phyloP scores from a whole-genome alignment of 768 basidiomycete species.

The Serendipita indica region DNA sequence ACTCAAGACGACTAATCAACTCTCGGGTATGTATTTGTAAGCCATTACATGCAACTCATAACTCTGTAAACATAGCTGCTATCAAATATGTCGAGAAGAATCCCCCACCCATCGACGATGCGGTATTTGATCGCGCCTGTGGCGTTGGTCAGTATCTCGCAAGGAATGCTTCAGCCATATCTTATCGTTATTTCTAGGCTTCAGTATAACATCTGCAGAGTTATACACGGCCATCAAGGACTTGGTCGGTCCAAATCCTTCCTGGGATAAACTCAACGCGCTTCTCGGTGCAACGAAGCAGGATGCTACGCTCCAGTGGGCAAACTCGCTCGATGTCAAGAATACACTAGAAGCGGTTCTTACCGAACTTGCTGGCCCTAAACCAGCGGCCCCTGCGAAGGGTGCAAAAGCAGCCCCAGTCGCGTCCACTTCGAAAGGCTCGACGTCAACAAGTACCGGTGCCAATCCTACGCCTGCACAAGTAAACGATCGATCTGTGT shows the following conservation, averaged over 20 bases:
- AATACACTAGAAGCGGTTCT: constrained; percentile 61
- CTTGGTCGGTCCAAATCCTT: constrained; percentile 43
- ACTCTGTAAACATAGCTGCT: constrained; percentile 36
- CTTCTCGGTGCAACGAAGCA: constrained; percentile 49
- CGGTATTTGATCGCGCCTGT: constrained; percentile 60
- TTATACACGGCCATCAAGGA: constrained; percentile 39
- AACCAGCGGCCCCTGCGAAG: constrained; percentile 32
- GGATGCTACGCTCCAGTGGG: constrained; percentile 60
- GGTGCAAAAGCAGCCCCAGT: constrained; percentile 23
- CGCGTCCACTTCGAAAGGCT: constrained; percentile 24
- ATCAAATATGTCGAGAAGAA: constrained; percentile 56
- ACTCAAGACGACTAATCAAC: constrained; percentile 72
- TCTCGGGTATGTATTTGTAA: constrained; percentile 44
- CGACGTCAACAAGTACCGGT: constrained; percentile 26
- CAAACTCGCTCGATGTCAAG: constrained; percentile 70
- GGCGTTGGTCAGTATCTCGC: constrained; percentile 59
- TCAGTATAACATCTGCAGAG: constrained; percentile 55
- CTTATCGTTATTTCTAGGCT: constrained; percentile 39
- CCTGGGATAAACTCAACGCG: constrained; percentile 65
- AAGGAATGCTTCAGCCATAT: neutral
- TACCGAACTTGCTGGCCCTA: constrained; percentile 52
- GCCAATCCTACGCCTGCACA: constrained; percentile 6
- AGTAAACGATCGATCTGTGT: constrained; percentile 36
- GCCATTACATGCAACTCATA: neutral
- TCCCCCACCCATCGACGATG: constrained; percentile 44